Evolutionary conservation across 164 flowering plant genomes (phyloP).

Genomic region (Santalum album): DNA sequence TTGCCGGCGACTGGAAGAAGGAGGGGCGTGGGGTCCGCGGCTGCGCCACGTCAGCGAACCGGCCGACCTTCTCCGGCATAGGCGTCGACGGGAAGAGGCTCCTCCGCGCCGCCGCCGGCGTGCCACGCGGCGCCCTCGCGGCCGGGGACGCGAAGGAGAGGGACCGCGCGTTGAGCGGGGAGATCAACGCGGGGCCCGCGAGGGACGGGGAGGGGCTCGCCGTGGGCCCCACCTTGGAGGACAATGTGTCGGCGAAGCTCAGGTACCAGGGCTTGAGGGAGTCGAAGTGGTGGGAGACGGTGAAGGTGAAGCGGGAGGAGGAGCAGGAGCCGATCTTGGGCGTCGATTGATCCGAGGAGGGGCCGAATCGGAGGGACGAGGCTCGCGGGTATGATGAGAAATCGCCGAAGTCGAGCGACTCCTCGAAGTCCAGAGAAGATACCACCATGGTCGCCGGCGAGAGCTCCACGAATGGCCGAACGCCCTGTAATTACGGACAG

Average conservation of each 20-base stretch:
- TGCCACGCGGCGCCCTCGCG: conserved; percentile 51
- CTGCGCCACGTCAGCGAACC: conserved; percentile 7
- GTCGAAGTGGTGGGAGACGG: conserved; percentile 69
- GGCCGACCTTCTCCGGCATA: conserved; percentile 36
- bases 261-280: conserved; percentile 97
- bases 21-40: conserved; percentile 79
- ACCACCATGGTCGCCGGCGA: conserved; percentile 54
- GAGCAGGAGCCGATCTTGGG: conserved; percentile 68
- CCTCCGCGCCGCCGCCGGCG: conserved; percentile 16
- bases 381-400: conserved; percentile 60
- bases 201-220: conserved; percentile 22
- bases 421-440: conserved; percentile 70
- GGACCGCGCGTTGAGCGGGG: conserved; percentile 87
- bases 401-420: conserved; percentile 55
- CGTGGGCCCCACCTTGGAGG: conserved; percentile 48
- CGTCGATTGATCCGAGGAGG: conserved; percentile 39
- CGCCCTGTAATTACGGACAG: conserved; percentile 45
- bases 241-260: conserved; percentile 48
- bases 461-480: conserved; percentile 83
- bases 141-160: conserved; percentile 85
- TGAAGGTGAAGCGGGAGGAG: conserved; percentile 84
- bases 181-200: conserved; percentile 62
- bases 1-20: conserved; percentile 82
- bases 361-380: conserved; percentile 67
- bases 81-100: conserved; percentile 68